Conservation (phyloP, 2,329 filamentous ascomycete genomes). For the Rhynchosporium agropyri region DNA sequence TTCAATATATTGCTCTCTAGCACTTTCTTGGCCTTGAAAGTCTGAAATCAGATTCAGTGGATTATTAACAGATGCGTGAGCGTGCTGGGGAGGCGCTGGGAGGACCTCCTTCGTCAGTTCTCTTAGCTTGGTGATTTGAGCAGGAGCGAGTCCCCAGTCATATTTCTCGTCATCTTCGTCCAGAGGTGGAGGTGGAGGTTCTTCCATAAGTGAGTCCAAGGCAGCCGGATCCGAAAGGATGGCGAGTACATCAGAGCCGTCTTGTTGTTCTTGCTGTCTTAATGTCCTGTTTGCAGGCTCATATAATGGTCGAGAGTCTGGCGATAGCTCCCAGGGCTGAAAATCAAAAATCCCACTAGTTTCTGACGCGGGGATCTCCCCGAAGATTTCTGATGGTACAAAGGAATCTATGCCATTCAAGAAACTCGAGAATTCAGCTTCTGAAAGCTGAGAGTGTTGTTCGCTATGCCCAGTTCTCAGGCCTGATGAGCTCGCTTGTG, state of each 20-base stretch:
- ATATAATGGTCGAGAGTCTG: conserved; percentile 2
- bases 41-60: conserved; percentile 35
- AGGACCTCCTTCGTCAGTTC: conserved; percentile 37
- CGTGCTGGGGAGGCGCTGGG: conserved; percentile 29
- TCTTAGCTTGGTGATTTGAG: conserved; percentile 36
- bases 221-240: conserved; percentile 43
- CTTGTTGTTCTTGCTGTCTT: conserved; percentile 37
- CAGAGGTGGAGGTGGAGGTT: conserved; percentile 15
- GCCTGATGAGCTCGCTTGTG: conserved; percentile 14
- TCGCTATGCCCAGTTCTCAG: conserved; percentile 34
- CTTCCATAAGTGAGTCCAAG: conserved; percentile 33
- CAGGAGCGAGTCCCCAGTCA: conserved; percentile 38
- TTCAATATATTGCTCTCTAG: conserved; percentile 56
- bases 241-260: conserved; percentile 48
- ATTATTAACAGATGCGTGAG: conserved; percentile 24
- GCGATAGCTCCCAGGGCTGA: conserved; percentile 33
- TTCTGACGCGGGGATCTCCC: conserved; percentile 4
- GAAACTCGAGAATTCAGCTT: conserved; percentile 40
- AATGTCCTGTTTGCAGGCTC: conserved; percentile 21
- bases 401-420: conserved; percentile 38
- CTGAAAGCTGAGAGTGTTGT: conserved; percentile 33
- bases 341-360: conserved; percentile 20
- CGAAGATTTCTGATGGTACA: conserved; percentile 29
- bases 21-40: conserved; percentile 14
- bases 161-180: conserved; percentile 36